Evolutionary conservation across 495 filamentous ascomycete genomes (phyloP).

Genomic region (Lophiostoma macrostomum): DNA sequence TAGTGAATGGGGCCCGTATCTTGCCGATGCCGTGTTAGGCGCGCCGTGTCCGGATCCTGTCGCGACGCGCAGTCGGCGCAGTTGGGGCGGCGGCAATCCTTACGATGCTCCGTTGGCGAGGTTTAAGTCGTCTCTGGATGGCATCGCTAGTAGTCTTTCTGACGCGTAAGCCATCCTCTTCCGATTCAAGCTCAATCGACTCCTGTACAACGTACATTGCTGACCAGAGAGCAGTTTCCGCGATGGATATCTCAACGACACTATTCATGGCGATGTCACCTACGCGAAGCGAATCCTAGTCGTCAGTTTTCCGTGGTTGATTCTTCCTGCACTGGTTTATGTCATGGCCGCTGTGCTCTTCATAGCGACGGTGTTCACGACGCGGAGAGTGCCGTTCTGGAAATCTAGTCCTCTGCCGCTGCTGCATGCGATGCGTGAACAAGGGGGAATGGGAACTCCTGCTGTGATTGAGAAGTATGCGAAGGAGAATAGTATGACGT

Average conservation of each 20-base stretch:
- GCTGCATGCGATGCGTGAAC: background rate
- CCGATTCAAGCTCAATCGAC: no score
- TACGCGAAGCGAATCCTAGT: background rate
- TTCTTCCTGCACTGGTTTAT: background rate
- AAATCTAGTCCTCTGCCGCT: constrained; percentile 7
- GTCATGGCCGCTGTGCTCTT: constrained; percentile 1
- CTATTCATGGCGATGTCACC: background rate
- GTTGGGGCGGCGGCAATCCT: no score
- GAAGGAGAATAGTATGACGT: background rate
- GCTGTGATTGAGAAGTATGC: background rate
- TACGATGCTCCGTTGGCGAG: no score
- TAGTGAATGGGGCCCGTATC: constrained; percentile 1
- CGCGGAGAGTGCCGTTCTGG: constrained; percentile 3
- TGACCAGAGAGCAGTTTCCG: constrained; percentile 1
- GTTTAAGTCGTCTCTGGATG: no score
- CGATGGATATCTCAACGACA: background rate
- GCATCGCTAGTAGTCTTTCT: constrained; percentile 1
- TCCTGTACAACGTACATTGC: background rate
- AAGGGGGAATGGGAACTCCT: background rate
- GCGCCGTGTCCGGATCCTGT: no score
- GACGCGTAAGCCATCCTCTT: background rate
- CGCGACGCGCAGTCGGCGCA: no score
- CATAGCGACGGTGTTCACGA: background rate
- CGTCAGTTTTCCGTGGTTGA: constrained; percentile 1
- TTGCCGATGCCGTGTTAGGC: background rate